Evolutionary conservation across 108 stramenopile genomes (phyloP), one percentile per base, ranked within the genome.

Genomic region (Cylindrotheca fusiformis): DNA sequence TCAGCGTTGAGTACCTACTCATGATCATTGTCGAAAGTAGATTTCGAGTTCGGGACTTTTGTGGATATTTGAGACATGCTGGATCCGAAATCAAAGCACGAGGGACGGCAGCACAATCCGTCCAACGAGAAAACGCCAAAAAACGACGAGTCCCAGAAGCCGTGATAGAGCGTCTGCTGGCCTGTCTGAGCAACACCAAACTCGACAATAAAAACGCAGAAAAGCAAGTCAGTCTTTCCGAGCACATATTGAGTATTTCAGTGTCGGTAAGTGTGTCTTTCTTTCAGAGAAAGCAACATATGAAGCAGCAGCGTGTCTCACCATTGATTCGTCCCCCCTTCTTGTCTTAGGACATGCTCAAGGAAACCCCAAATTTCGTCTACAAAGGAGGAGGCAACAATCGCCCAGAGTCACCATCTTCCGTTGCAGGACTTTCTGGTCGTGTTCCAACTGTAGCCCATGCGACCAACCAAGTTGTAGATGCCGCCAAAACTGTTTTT

Each of bases 71-170:
- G 12, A 57, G 88, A 52, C 70, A 71, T 20, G 81, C 76, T n/a
- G 83, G 85, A 6, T 75, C 88, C 8, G 74, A 85, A 60, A 79
- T 93, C 26, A 84, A 88, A 48, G 88, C 91, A 10, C 58, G 78
- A 45, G 91, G 87, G 8, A 93, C 92, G 0, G 85, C 88, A 24
- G 29, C 71, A 2, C 76, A 88, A 46, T 83, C 85, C 20, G 83
- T 80, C 0, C 80, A 83, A 59, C 68, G 82, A 14, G 82, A 87
- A 55, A 83, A 88, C 76, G 87, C 87, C 52, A 75, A 75, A 51
- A 82, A 86, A 25, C 68, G 87, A 33, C 83, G 92, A 6, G 79
- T 87, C 29, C 65, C 82, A 29, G 70, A 88, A 56, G 77, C 70
- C 2, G 71, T 87, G 3, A 21, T 88, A 4, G 65, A 78, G 32